Percentiles rank a stretch among this genome's conserved stretches.
Conservation (phyloP, 2,329 filamentous ascomycete genomes). For the Penicillium sp. region DNA sequence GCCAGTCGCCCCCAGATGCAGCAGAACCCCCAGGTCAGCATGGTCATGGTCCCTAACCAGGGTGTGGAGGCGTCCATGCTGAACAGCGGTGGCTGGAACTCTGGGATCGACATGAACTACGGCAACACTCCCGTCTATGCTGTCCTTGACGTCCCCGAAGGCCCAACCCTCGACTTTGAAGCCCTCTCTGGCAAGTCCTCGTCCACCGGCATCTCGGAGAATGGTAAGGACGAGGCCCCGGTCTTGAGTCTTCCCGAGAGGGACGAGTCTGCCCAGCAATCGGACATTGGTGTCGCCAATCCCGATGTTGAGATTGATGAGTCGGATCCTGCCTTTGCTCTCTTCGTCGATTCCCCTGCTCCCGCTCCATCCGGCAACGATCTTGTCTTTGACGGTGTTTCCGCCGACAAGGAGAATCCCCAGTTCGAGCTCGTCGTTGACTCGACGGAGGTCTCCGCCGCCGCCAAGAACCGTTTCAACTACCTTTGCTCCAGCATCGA, state of each 20-base stretch:
- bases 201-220: conserved; percentile 47
- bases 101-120: conserved; percentile 46
- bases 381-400: conserved; percentile 50
- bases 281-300: conserved; percentile 24
- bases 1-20: conserved; percentile 59
- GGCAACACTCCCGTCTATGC: conserved; percentile 57
- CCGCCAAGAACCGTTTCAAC: conserved; percentile 35
- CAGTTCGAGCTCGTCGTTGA: conserved; percentile 64
- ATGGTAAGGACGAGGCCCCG: conserved; percentile 51
- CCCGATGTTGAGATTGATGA: conserved; percentile 56
- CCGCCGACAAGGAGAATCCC: conserved; percentile 62
- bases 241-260: conserved; percentile 44
- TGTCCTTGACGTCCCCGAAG: conserved; percentile 66
- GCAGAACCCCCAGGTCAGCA: conserved; percentile 64
- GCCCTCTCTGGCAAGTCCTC: conserved; percentile 70
- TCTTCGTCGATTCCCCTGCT: conserved; percentile 52
- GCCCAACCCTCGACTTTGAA: conserved; percentile 59
- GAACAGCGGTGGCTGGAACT: conserved; percentile 44
- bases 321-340: conserved; percentile 46
- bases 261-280: conserved; percentile 16
- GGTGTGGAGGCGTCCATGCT: conserved; percentile 71
- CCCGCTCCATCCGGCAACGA: conserved; percentile 32
- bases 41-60: conserved; percentile 81
- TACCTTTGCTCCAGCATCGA: conserved; percentile 42
- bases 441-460: conserved; percentile 23